phyloP scores from a whole-genome alignment of 1,139 yeast species.

The Saccharomyces uvarum region DNA sequence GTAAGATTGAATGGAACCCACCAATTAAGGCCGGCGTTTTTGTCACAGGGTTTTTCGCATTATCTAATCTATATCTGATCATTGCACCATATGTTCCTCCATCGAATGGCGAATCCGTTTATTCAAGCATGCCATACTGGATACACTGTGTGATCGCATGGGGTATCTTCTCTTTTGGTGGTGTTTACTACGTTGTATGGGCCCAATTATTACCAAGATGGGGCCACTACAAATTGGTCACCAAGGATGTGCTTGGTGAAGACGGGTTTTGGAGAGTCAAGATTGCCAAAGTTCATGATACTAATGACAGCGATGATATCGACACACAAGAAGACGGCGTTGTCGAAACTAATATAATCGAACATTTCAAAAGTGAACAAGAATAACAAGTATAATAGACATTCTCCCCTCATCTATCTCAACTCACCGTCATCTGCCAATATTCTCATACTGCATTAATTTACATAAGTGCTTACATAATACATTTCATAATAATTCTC shows the following conservation, averaged over 20 bases:
- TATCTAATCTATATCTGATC: conserved; percentile 63
- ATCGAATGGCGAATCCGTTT: conserved; percentile 54
- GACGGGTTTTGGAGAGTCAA: conserved; percentile 70
- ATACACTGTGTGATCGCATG: conserved; percentile 77
- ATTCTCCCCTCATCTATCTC: not conserved
- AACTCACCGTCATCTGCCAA: not conserved
- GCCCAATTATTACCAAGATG: conserved; percentile 49
- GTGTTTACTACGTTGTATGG: conserved; percentile 65
- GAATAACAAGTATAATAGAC: not conserved
- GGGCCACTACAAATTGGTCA: conserved; percentile 53
- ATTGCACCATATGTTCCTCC: conserved; percentile 83
- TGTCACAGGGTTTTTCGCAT: conserved; percentile 54
- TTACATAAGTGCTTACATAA: not conserved
- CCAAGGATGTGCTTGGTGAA: conserved; percentile 55
- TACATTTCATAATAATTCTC: not conserved
- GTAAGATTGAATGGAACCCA: conserved; percentile 60
- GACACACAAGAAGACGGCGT: conserved; percentile 3
- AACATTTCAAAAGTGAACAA: conserved; percentile 2
- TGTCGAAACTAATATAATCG: not conserved
- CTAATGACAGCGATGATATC: conserved; percentile 10
- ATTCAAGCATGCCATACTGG: conserved; percentile 64
- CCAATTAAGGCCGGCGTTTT: conserved; percentile 64
- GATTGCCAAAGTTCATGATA: conserved; percentile 37
- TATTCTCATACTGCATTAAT: not conserved
- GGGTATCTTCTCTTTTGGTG: conserved; percentile 70